phyloP scores from a whole-genome alignment of 345 rosid genomes.

The Gossypium longicalyx region DNA sequence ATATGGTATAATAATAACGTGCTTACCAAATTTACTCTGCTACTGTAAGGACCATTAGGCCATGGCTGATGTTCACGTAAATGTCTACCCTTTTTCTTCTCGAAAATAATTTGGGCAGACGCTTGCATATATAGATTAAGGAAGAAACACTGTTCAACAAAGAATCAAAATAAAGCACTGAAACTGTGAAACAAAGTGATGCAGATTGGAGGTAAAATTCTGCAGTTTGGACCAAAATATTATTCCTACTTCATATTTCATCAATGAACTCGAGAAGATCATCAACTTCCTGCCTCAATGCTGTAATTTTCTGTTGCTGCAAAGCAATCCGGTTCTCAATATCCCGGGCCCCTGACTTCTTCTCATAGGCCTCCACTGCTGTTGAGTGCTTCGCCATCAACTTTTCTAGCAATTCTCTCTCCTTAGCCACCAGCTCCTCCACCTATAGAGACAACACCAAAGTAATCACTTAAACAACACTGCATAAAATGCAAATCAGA shows the following conservation, averaged over 20 bases:
- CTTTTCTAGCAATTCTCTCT: constrained; percentile 82
- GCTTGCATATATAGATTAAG: not conserved
- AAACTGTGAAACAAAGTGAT: not conserved
- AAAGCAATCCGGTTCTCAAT: constrained; percentile 66
- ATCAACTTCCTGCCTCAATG: constrained; percentile 79
- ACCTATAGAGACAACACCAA: constrained; percentile 43
- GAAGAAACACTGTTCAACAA: not conserved
- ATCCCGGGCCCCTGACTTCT: constrained; percentile 62
- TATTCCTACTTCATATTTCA: constrained; percentile 41
- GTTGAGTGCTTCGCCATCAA: constrained; percentile 52
- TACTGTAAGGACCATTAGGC: too few relatives aligned
- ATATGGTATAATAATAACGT: too few relatives aligned
- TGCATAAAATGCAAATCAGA: not conserved
- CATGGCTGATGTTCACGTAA: too few relatives aligned
- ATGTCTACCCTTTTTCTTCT: too few relatives aligned
- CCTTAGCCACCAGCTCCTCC: constrained; percentile 75
- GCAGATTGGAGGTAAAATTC: not conserved
- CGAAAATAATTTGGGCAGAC: not conserved
- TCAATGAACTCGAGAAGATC: constrained; percentile 75
- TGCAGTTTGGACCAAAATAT: not conserved
- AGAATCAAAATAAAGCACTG: not conserved
- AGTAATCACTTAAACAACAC: not conserved
- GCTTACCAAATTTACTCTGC: too few relatives aligned
- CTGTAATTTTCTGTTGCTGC: constrained; percentile 61
- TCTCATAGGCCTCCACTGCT: constrained; percentile 68